A percentile compares a stretch with the other conserved stretches of the same genome.
Conservation (phyloP, 805 yeast genomes). For the Ogataea zsoltii region DNA sequence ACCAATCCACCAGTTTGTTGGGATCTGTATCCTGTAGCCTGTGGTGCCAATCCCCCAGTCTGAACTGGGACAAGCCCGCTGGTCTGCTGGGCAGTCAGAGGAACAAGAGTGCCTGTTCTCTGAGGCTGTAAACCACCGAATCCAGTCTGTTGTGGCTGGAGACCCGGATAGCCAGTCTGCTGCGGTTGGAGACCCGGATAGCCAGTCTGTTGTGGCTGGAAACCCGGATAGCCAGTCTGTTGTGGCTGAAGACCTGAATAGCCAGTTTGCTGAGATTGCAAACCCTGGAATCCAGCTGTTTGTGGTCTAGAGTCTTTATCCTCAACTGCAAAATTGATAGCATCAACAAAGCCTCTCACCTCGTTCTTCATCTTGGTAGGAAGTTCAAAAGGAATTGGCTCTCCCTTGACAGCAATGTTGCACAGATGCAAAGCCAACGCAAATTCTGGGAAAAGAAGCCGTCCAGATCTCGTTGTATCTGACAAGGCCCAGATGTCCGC, state of each 20-base stretch:
- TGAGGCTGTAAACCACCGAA: slow-evolving; percentile 30
- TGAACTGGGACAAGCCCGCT: neutral
- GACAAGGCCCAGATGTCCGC: slow-evolving; percentile 89
- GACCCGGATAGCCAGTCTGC: slow-evolving; percentile 8
- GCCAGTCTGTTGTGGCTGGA: slow-evolving; percentile 17
- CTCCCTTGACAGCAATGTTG: slow-evolving; percentile 74
- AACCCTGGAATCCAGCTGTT: slow-evolving; percentile 29
- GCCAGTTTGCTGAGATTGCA: slow-evolving; percentile 14
- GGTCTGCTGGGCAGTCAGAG: neutral
- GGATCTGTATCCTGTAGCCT: slow-evolving; percentile 43
- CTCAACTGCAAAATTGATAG: slow-evolving; percentile 76
- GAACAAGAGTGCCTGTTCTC: slow-evolving; percentile 8
- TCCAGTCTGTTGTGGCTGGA: slow-evolving; percentile 7
- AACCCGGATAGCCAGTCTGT: slow-evolving; percentile 8
- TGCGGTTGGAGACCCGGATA: slow-evolving; percentile 8
- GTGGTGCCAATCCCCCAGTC: neutral
- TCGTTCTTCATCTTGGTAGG: slow-evolving; percentile 78
- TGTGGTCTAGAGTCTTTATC: slow-evolving; percentile 37
- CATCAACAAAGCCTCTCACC: slow-evolving; percentile 86
- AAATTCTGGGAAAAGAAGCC: slow-evolving; percentile 88
- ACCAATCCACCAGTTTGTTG: slow-evolving; percentile 72
- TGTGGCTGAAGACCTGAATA: slow-evolving; percentile 7
- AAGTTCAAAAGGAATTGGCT: slow-evolving; percentile 67
- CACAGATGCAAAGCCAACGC: slow-evolving; percentile 89
- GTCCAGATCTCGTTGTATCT: slow-evolving; percentile 87